Evolutionary conservation across 1,139 yeast species (phyloP).

Genomic region (Kodamaea fungicola): DNA sequence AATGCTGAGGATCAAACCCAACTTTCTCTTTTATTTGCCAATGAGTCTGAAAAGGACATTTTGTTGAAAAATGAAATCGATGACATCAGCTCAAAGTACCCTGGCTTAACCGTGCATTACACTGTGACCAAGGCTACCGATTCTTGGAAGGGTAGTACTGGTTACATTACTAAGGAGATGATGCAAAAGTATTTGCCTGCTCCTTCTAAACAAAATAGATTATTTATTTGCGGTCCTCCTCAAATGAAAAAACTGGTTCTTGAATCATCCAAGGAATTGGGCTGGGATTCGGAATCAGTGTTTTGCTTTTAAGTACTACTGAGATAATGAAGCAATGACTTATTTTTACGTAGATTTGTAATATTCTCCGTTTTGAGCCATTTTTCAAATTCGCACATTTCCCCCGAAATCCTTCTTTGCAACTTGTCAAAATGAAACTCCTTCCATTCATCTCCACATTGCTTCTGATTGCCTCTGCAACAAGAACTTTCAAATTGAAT

Average conservation of each 20-base stretch:
- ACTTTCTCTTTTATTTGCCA: slow-evolving; percentile 62
- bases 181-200: slow-evolving; percentile 50
- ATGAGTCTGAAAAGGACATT: slow-evolving; percentile 71
- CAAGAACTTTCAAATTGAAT: slow-evolving; percentile 9
- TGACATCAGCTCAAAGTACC: slow-evolving; percentile 59
- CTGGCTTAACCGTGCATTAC: slow-evolving; percentile 55
- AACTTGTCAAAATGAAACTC: slow-evolving; percentile 2
- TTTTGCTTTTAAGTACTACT: slow-evolving; percentile 52
- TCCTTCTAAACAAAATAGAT: slow-evolving; percentile 40
- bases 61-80: slow-evolving; percentile 67
- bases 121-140: slow-evolving; percentile 34
- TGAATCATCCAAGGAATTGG: slow-evolving; percentile 51
- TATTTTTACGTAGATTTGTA: neutral
- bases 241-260: slow-evolving; percentile 57
- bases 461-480: slow-evolving; percentile 1
- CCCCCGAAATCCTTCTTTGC: neutral
- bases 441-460: slow-evolving; percentile 1
- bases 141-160: slow-evolving; percentile 56
- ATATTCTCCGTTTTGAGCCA: neutral
- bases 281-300: slow-evolving; percentile 61
- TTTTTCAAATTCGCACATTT: slow-evolving; percentile 6
- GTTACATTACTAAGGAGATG: slow-evolving; percentile 58
- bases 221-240: slow-evolving; percentile 76
- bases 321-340: neutral
- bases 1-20: slow-evolving; percentile 62